Conservation (phyloP, 176 grass and related monocot genomes). For the Urochloa ruziziensis region DNA sequence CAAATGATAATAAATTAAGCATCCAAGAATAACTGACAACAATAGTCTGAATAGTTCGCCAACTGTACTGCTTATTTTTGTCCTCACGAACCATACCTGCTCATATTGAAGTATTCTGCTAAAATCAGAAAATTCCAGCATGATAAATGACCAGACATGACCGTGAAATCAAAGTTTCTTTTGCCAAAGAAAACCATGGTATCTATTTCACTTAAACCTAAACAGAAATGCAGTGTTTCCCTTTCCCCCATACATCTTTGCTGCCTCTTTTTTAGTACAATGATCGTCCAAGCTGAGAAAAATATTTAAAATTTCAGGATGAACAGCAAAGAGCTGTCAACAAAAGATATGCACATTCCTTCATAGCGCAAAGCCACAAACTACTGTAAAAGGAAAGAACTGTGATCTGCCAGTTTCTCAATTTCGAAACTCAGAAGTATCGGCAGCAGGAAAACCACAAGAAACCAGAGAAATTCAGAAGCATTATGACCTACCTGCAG, state of each 20-base stretch:
- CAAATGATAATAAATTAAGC: background rate
- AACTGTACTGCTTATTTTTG: background rate
- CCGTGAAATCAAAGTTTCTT: background rate
- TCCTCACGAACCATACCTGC: background rate
- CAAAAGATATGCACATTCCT: conserved; percentile 4
- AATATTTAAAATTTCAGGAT: background rate
- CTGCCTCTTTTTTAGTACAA: background rate
- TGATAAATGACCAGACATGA: background rate
- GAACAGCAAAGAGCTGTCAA: background rate
- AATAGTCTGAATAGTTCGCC: background rate
- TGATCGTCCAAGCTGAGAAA: background rate
- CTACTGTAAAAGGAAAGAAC: background rate
- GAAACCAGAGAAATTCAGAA: background rate
- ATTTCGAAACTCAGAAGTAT: background rate
- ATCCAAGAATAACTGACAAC: background rate
- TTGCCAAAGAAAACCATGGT: background rate
- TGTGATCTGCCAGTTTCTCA: background rate
- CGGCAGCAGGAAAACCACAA: background rate
- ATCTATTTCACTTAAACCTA: background rate
- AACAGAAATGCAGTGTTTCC: background rate
- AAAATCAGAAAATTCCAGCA: background rate
- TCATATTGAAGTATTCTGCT: background rate
- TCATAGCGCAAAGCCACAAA: background rate
- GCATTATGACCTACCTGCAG: conserved; percentile 24
- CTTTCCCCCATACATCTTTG: background rate